A percentile compares a stretch with the other conserved stretches of the same genome.
phyloP scores from a whole-genome alignment of 148 eudicot genomes.

The Gaultheria prostrata region DNA sequence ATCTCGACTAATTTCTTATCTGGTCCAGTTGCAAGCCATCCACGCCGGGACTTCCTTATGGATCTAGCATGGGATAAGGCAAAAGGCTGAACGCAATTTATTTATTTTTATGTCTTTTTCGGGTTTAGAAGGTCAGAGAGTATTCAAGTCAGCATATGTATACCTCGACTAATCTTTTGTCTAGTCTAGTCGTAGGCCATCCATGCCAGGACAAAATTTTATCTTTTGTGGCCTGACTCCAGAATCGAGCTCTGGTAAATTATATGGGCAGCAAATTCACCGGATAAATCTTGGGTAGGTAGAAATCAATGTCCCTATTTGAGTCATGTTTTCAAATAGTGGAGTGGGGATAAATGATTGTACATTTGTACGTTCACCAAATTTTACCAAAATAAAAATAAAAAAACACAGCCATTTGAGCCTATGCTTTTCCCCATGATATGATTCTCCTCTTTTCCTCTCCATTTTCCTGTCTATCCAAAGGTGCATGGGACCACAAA shows the following conservation, averaged over 20 bases:
- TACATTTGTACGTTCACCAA: background rate
- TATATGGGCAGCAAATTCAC: background rate
- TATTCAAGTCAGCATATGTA: no score
- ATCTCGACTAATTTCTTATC: no score
- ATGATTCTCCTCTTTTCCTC: background rate
- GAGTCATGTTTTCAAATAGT: background rate
- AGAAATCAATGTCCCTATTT: background rate
- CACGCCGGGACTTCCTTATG: no score
- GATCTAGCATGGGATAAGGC: no score
- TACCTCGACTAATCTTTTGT: background rate
- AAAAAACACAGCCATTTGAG: background rate
- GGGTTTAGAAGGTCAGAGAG: no score
- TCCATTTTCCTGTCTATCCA: background rate
- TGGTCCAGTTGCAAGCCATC: no score
- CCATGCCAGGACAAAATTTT: no score
- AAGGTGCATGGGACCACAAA: conserved; percentile 17
- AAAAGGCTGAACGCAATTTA: no score
- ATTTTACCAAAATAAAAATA: background rate
- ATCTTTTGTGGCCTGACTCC: no score
- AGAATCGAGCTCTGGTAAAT: no score
- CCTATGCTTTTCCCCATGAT: background rate
- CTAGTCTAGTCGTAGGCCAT: no score
- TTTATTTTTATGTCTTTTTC: no score
- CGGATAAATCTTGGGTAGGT: background rate
- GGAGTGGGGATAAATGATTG: background rate